These are phyloP conservation scores for Teratosphaeria viscida DNA, from an alignment of 2,329 filamentous ascomycete genomes.

Conservation along the genomic window DNA sequence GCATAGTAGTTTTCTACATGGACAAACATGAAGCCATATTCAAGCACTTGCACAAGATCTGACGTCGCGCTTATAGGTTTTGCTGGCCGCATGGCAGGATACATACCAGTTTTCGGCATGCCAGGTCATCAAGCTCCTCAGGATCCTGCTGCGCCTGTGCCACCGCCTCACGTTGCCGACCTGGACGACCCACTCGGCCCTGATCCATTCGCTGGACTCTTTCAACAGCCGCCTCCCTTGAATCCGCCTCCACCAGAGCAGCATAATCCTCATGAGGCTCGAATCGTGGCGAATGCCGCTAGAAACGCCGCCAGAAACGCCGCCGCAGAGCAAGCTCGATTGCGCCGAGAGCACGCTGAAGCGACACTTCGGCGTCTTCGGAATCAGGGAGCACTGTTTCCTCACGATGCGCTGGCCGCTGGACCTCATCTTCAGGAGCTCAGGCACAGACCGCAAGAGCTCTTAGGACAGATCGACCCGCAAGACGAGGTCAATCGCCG, in stretches of 20 bases:
- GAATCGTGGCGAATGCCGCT: not conserved
- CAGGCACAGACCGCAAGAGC: not conserved
- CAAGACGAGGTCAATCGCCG: not conserved
- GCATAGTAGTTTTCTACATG: not conserved
- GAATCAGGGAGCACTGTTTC: not conserved
- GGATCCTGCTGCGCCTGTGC: not conserved
- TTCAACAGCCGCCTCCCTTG: not conserved
- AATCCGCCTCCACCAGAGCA: not conserved
- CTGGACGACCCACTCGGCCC: not conserved
- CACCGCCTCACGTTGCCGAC: not conserved
- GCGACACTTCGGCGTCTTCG: not conserved
- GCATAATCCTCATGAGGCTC: not conserved
- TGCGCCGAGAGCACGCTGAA: not conserved
- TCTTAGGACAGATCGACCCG: not conserved
- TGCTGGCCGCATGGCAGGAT: not conserved
- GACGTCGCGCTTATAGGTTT: not conserved
- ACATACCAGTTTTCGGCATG: not conserved
- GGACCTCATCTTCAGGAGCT: not conserved
- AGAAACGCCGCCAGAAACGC: not conserved
- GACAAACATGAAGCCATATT: not conserved
- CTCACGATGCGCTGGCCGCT: not conserved
- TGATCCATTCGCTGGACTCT: not conserved
- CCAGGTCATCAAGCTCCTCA: not conserved
- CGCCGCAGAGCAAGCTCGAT: not conserved
- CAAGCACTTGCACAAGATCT: not conserved